phyloP scores from a whole-genome alignment of 1,139 yeast genomes.

The Candida sanyaensis region DNA sequence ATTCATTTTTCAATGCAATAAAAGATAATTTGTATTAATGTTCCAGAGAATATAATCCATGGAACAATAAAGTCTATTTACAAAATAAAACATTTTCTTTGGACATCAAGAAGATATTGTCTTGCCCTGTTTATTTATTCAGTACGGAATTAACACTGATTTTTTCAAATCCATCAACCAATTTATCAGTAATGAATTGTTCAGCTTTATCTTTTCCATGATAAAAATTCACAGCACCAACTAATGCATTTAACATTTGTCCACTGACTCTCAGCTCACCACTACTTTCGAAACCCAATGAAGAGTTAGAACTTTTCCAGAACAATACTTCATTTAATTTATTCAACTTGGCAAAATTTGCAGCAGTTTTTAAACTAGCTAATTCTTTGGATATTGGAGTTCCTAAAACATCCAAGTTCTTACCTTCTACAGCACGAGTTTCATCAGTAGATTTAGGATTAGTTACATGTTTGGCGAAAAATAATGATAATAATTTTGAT shows the following conservation, averaged over 20 bases:
- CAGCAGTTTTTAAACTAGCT: constrained; percentile 50
- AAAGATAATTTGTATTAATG: neutral
- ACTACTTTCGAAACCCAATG: constrained; percentile 50
- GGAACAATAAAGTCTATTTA: constrained; percentile 1
- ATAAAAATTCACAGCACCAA: constrained; percentile 76
- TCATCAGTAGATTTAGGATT: constrained; percentile 23
- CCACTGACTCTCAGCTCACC: constrained; percentile 65
- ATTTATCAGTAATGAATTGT: constrained; percentile 53
- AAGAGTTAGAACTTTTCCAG: constrained; percentile 67
- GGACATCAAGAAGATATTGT: no score
- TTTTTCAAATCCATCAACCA: constrained; percentile 18
- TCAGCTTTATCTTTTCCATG: constrained; percentile 67
- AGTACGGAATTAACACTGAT: constrained; percentile 1
- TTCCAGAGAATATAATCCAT: neutral
- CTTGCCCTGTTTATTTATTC: neutral
- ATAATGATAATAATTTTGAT: constrained; percentile 65
- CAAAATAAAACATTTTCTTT: neutral
- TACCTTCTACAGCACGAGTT: constrained; percentile 45
- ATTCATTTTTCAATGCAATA: neutral
- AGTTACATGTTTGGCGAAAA: constrained; percentile 55
- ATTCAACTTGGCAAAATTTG: constrained; percentile 51
- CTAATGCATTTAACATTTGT: constrained; percentile 69
- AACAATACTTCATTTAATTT: constrained; percentile 61
- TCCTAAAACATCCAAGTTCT: constrained; percentile 68
- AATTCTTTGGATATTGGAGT: constrained; percentile 52